These are phyloP conservation scores for Pythium chondricola DNA, from an alignment of 352 stramenopile species.

Conservation along the genomic window DNA sequence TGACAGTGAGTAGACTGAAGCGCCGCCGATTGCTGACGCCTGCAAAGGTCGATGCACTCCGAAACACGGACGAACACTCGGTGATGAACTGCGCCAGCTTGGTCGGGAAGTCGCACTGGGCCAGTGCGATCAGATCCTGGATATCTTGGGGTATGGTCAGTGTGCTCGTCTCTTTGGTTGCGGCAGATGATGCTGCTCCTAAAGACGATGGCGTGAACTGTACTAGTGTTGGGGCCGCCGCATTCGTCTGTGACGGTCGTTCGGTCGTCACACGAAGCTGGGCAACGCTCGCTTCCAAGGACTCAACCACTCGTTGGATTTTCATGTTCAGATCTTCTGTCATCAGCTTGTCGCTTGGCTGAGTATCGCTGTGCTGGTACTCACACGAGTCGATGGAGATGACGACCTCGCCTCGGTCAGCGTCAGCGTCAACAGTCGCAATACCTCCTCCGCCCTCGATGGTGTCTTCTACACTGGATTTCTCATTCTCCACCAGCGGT, in stretches of 20 bases:
- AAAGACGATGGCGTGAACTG: neutral
- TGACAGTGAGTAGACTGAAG: neutral
- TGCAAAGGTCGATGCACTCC: neutral
- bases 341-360: too few relatives aligned
- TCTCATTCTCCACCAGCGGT: too few relatives aligned
- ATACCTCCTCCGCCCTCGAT: too few relatives aligned
- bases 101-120: conserved; percentile 4
- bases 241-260: neutral
- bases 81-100: conserved; percentile 12
- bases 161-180: neutral
- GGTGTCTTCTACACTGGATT: too few relatives aligned
- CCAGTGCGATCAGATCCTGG: neutral
- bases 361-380: too few relatives aligned
- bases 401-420: neutral
- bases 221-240: neutral
- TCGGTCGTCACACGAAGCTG: neutral
- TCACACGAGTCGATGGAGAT: neutral
- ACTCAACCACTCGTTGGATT: neutral
- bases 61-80: neutral
- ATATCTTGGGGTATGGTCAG: neutral
- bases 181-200: neutral
- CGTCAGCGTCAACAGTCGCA: neutral
- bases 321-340: too few relatives aligned
- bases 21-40: neutral
- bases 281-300: neutral